phyloP scores from a whole-genome alignment of 2,329 filamentous ascomycete genomes.

The Aspergillus viridinutans region DNA sequence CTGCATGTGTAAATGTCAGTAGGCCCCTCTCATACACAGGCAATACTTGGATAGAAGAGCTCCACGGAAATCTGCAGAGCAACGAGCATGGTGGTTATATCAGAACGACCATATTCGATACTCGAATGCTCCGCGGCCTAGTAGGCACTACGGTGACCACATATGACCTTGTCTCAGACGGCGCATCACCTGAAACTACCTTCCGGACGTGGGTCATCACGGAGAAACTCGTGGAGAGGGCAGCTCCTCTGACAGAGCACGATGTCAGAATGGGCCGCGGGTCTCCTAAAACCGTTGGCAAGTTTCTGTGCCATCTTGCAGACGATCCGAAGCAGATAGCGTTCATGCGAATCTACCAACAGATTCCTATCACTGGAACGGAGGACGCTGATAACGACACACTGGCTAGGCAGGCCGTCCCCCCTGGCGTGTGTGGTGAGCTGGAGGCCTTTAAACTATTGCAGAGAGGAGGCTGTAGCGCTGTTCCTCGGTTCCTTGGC shows the following conservation, averaged over 20 bases:
- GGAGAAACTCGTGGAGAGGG: slow-evolving; percentile 10
- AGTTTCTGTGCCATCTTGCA: slow-evolving; percentile 10
- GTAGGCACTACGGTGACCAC: slow-evolving; percentile 13
- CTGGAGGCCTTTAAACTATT: slow-evolving; percentile 10
- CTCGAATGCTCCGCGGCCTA: slow-evolving; percentile 12
- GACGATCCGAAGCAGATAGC: slow-evolving; percentile 8
- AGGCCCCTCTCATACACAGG: no score
- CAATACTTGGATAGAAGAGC: no score
- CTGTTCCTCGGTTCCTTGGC: slow-evolving; percentile 15
- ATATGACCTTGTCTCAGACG: slow-evolving; percentile 5
- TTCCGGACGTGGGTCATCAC: slow-evolving; percentile 9
- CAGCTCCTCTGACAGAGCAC: slow-evolving; percentile 4
- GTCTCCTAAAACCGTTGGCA: slow-evolving; percentile 10
- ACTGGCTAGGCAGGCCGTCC: slow-evolving; percentile 9
- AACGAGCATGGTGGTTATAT: background rate
- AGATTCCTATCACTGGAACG: slow-evolving; percentile 14
- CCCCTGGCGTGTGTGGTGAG: slow-evolving; percentile 12
- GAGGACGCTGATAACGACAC: slow-evolving; percentile 8
- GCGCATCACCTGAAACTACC: slow-evolving; percentile 2
- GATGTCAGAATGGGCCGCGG: slow-evolving; percentile 7
- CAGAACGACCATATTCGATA: slow-evolving; percentile 8
- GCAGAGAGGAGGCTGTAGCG: slow-evolving; percentile 9
- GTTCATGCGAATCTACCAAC: slow-evolving; percentile 16
- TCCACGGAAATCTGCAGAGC: no score
- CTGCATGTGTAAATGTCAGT: no score